These are phyloP conservation scores for Lonicera japonica DNA, from an alignment of 129 eudicot species.

Conservation along the genomic window DNA sequence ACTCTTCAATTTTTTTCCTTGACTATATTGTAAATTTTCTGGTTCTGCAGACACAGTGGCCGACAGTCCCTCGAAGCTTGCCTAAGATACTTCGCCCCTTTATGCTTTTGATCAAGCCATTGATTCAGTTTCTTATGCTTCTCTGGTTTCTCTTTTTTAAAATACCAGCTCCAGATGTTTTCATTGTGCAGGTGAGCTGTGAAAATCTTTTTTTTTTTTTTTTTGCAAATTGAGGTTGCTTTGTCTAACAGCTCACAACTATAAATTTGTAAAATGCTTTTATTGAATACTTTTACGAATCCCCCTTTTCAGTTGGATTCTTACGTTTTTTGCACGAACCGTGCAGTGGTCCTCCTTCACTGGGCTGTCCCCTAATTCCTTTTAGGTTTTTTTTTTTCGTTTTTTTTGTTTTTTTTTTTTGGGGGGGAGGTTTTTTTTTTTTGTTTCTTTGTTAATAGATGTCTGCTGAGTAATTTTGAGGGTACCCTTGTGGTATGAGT, in stretches of 20 bases:
- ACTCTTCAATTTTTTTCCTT: background rate
- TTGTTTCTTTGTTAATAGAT: no score
- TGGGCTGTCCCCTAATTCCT: no score
- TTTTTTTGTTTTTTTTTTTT: no score
- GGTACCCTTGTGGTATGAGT: no score
- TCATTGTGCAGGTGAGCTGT: conserved; percentile 72
- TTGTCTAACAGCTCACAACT: background rate
- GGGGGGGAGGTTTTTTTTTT: no score
- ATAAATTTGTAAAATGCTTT: no score
- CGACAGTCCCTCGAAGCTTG: conserved; percentile 35
- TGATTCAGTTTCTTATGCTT: conserved; percentile 72
- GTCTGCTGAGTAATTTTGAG: no score
- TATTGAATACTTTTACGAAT: no score
- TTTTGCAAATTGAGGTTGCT: background rate
- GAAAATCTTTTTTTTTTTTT: background rate
- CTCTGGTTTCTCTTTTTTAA: conserved; percentile 86
- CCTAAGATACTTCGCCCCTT: conserved; percentile 57
- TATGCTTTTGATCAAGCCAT: conserved; percentile 69
- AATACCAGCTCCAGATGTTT: conserved; percentile 87
- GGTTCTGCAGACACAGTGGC: conserved; percentile 71
- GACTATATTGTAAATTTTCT: conserved; percentile 2
- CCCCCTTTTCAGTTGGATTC: no score
- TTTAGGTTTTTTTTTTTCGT: no score
- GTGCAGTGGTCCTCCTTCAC: no score
- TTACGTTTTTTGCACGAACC: no score